Evolutionary conservation across 805 yeast species (phyloP).

Genomic region (Nakazawaea siamensis): DNA sequence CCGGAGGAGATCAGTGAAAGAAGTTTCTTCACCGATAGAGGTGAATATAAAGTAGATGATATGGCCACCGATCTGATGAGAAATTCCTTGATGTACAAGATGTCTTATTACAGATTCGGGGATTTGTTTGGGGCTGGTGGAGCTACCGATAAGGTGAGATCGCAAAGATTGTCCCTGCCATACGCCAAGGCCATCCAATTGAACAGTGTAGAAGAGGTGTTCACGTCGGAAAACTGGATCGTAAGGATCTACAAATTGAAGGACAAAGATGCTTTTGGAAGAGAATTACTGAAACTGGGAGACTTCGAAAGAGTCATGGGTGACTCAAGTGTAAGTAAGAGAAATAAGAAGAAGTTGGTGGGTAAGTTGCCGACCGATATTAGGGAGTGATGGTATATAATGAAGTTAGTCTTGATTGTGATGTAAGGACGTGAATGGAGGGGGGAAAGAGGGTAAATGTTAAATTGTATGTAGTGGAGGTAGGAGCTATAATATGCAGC

Average conservation of each 20-base stretch:
- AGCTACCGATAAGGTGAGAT: constrained; percentile 81
- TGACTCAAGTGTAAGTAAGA: constrained; percentile 3
- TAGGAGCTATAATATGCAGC: too few relatives aligned
- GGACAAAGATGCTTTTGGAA: constrained; percentile 79
- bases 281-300: constrained; percentile 58
- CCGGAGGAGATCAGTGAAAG: constrained; percentile 94
- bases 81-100: constrained; percentile 87
- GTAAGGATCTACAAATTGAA: constrained; percentile 91
- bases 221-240: constrained; percentile 93
- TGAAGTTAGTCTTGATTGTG: neutral
- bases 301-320: constrained; percentile 31
- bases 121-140: constrained; percentile 48
- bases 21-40: constrained; percentile 71
- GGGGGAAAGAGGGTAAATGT: too few relatives aligned
- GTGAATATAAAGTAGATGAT: constrained; percentile 84
- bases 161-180: constrained; percentile 39
- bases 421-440: neutral
- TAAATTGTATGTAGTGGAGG: neutral
- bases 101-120: constrained; percentile 82
- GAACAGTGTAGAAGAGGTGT: constrained; percentile 85
- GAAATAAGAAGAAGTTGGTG: constrained; percentile 9
- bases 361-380: constrained; percentile 3
- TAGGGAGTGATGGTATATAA: too few relatives aligned
- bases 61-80: constrained; percentile 80
- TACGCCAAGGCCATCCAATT: constrained; percentile 41